Evolutionary conservation across 768 basidiomycete genomes (phyloP).

Genomic region (Boletus speciosus): DNA sequence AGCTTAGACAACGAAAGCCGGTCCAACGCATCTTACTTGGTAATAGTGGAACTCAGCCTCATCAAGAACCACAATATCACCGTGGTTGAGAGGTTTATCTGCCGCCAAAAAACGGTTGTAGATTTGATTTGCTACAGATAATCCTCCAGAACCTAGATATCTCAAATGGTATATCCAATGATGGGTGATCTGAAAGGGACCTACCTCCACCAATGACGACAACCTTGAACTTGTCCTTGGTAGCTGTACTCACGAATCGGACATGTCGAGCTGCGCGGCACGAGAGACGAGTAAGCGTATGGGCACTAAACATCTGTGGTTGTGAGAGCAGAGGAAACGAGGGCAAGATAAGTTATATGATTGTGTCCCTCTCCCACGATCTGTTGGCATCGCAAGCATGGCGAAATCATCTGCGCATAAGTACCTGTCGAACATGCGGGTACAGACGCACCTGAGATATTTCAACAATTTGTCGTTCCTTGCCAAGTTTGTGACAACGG

Average conservation of each 20-base stretch:
- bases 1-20: not conserved
- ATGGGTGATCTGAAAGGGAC: constrained; percentile 15
- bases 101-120: constrained; percentile 73
- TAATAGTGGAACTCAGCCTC: constrained; percentile 81
- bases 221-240: constrained; percentile 68
- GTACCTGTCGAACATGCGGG: too few relatives aligned
- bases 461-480: not conserved
- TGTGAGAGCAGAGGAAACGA: not conserved
- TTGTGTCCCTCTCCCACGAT: not conserved
- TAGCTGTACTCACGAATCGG: constrained; percentile 24
- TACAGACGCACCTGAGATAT: not conserved
- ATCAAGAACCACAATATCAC: constrained; percentile 87
- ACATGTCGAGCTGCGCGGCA: constrained; percentile 6
- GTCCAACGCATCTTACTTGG: constrained; percentile 46
- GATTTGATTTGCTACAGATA: constrained; percentile 85
- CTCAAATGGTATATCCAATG: constrained; percentile 3
- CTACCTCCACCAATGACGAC: constrained; percentile 85
- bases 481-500: not conserved
- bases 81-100: constrained; percentile 61
- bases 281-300: constrained; percentile 5
- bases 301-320: constrained; percentile 3
- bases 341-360: not conserved
- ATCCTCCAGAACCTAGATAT: constrained; percentile 67
- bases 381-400: constrained; percentile 14
- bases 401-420: constrained; percentile 3